Evolutionary conservation across 2,329 filamentous ascomycete species (phyloP).

Genomic region (Ophiostoma tasmaniense): DNA sequence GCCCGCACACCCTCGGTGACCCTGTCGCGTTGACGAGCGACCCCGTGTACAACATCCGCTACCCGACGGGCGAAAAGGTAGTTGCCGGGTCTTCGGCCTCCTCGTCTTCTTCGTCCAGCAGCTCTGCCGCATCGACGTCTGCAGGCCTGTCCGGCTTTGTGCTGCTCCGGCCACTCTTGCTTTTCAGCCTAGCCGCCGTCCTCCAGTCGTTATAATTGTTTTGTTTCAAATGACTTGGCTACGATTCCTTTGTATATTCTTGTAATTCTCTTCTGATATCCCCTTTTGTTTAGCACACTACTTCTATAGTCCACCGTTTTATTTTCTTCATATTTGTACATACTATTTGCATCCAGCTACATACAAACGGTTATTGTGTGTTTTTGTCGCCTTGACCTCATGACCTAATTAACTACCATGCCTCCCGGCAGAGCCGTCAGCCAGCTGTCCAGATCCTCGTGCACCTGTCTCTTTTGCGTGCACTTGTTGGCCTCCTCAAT

Average conservation of each 20-base stretch:
- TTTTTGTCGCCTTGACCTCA: not conserved
- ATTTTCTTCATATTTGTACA: not conserved
- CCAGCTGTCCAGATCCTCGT: conserved; percentile 28
- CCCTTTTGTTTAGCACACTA: not conserved
- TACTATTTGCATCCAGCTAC: not conserved
- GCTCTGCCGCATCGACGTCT: not conserved
- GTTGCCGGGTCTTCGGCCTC: conserved; percentile 25
- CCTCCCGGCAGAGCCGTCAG: conserved; percentile 8
- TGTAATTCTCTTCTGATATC: conserved; percentile 14
- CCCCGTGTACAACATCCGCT: conserved; percentile 41
- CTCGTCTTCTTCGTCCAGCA: not conserved
- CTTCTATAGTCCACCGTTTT: not conserved
- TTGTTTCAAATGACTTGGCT: not conserved
- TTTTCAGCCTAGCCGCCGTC: not conserved
- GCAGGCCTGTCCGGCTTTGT: not conserved
- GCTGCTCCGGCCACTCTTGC: not conserved
- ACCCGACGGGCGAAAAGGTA: conserved; percentile 36
- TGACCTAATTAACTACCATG: not conserved
- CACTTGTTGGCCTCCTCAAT: conserved; percentile 27
- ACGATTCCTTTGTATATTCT: not conserved
- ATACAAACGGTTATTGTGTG: not conserved
- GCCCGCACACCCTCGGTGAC: conserved; percentile 35
- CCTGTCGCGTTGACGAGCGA: conserved; percentile 28
- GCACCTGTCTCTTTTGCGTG: conserved; percentile 26
- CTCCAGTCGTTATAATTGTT: not conserved